A percentile compares a stretch with the other conserved stretches of the same genome.
These are phyloP conservation scores for Cladosporium sp. DNA, from an alignment of 2,329 filamentous ascomycete species.

Conservation along the genomic window DNA sequence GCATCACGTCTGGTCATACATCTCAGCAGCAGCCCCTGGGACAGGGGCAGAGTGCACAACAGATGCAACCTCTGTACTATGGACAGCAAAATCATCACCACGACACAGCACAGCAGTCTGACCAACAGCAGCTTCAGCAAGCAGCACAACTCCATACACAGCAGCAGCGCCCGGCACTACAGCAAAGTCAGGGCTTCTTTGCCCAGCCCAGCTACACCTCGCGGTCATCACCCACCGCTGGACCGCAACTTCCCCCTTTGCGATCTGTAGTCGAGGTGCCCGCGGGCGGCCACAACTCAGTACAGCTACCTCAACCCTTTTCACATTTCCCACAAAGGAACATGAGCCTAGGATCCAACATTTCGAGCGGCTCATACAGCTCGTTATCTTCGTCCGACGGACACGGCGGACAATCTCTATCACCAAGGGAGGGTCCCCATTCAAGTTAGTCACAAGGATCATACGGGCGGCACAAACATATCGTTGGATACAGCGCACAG, in stretches of 20 bases:
- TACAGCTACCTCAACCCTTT: background rate
- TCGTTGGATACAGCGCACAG: background rate
- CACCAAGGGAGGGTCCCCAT: background rate
- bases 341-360: background rate
- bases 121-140: background rate
- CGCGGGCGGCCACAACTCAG: background rate
- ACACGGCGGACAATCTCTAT: background rate
- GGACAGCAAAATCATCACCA: background rate
- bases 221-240: background rate
- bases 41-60: background rate
- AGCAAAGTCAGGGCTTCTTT: background rate
- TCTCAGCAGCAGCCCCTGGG: background rate
- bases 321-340: background rate
- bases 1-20: background rate
- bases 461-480: background rate
- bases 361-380: slow-evolving; percentile 4
- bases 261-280: slow-evolving; percentile 14
- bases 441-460: background rate
- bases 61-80: background rate
- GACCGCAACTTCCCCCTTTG: slow-evolving; percentile 10
- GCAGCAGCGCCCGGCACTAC: background rate
- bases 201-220: background rate
- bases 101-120: background rate
- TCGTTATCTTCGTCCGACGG: slow-evolving; percentile 4
- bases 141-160: background rate